Evolutionary conservation across 192 early-diverging fungal genomes (phyloP).

Genomic region (Linnemannia hyalina): DNA sequence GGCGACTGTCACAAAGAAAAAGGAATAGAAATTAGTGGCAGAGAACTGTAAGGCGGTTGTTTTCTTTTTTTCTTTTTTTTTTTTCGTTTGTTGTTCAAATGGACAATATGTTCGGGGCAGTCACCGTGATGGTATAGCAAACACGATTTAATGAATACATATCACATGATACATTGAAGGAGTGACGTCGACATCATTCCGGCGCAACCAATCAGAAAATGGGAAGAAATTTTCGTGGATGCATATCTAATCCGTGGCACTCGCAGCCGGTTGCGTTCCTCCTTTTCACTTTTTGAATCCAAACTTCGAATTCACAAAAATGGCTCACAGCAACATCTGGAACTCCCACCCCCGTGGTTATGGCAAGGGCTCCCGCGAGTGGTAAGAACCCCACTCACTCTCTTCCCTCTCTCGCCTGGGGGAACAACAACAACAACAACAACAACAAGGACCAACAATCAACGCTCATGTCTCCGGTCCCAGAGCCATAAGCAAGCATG

Average conservation of each 20-base stretch:
- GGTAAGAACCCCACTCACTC: slow-evolving; percentile 66
- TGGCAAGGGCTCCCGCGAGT: slow-evolving; percentile 99
- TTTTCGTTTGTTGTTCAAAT: slow-evolving; percentile 4
- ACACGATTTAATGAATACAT: not conserved
- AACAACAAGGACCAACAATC: too few species aligned
- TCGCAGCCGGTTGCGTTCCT: slow-evolving; percentile 25
- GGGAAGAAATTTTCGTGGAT: slow-evolving; percentile 21
- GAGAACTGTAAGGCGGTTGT: not conserved
- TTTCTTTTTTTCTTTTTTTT: slow-evolving; percentile 24
- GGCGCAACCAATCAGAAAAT: not conserved
- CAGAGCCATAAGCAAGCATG: too few species aligned
- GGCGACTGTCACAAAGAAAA: not conserved
- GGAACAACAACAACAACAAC: too few species aligned
- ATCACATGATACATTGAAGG: not conserved
- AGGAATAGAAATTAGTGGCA: not conserved
- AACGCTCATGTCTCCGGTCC: too few species aligned
- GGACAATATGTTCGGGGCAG: not conserved
- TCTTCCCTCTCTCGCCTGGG: not conserved
- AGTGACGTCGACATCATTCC: not conserved
- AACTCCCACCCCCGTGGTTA: slow-evolving; percentile 96
- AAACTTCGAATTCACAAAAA: slow-evolving; percentile 66
- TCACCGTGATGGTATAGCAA: not conserved
- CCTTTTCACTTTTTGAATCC: slow-evolving; percentile 51
- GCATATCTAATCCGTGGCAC: not conserved
- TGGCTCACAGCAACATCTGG: slow-evolving; percentile 98